phyloP scores from a whole-genome alignment of 129 eudicot species.

The Kitagawia praeruptora region DNA sequence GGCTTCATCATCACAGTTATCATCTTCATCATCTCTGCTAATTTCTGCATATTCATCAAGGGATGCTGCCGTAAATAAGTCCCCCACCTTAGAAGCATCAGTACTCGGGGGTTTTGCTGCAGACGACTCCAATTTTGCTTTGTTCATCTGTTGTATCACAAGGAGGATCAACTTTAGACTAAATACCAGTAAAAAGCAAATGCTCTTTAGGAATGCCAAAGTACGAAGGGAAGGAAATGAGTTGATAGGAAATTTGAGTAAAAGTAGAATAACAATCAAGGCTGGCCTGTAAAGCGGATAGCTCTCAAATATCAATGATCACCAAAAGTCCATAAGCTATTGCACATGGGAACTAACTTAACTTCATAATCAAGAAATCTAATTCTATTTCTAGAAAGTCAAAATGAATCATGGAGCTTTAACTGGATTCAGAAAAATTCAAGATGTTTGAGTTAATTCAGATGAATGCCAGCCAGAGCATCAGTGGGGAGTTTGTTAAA shows the following conservation, averaged over 20 bases:
- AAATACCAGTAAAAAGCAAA: background rate
- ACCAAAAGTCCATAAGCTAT: background rate
- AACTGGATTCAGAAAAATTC: background rate
- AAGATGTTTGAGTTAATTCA: background rate
- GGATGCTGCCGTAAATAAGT: conserved; percentile 44
- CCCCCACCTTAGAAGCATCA: conserved; percentile 56
- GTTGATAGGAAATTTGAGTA: background rate
- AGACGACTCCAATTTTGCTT: conserved; percentile 62
- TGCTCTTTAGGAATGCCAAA: background rate
- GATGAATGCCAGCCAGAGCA: background rate
- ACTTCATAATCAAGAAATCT: background rate
- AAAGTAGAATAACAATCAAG: background rate
- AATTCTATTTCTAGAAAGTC: background rate
- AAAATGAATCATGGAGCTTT: background rate
- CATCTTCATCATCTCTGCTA: conserved; percentile 39
- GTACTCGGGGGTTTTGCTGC: conserved; percentile 32
- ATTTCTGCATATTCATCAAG: conserved; percentile 60
- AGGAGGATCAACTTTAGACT: background rate
- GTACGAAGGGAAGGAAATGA: background rate
- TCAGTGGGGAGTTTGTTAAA: background rate
- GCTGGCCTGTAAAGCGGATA: background rate
- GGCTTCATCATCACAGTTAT: conserved; percentile 28
- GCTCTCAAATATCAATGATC: background rate
- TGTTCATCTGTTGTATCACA: conserved; percentile 66
- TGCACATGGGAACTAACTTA: background rate